phyloP scores from a whole-genome alignment of 805 yeast species.

The Metschnikowia shivogae region DNA sequence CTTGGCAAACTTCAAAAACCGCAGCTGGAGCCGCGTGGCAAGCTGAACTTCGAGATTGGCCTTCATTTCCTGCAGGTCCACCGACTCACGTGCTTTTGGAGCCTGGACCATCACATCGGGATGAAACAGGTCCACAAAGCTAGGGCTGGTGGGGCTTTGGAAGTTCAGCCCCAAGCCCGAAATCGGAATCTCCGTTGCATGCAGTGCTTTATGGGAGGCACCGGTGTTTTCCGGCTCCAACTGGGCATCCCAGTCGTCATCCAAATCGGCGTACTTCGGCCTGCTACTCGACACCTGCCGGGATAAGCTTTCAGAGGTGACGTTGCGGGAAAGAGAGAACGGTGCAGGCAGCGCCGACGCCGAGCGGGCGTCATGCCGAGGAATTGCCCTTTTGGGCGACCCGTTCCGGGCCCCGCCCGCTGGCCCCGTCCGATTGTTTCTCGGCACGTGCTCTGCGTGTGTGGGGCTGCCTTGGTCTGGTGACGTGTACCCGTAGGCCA shows the following conservation, averaged over 20 bases:
- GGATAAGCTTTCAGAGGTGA: slow-evolving; percentile 7
- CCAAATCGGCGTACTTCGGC: slow-evolving; percentile 60
- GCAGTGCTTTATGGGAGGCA: slow-evolving; percentile 18
- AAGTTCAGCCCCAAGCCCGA: slow-evolving; percentile 6
- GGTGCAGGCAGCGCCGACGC: slow-evolving; percentile 1
- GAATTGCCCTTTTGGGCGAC: slow-evolving; percentile 1
- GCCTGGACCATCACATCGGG: slow-evolving; percentile 35
- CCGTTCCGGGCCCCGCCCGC: background rate
- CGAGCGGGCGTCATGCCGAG: slow-evolving; percentile 1
- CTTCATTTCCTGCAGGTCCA: slow-evolving; percentile 39
- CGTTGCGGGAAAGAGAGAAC: slow-evolving; percentile 3
- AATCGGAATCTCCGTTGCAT: background rate
- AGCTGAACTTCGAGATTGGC: slow-evolving; percentile 48
- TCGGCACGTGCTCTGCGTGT: background rate
- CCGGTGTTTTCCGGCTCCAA: slow-evolving; percentile 36
- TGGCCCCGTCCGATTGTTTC: background rate
- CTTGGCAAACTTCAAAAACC: slow-evolving; percentile 63
- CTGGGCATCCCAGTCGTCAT: slow-evolving; percentile 87
- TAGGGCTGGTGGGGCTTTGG: slow-evolving; percentile 20
- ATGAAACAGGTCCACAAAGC: slow-evolving; percentile 31
- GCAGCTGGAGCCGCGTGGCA: slow-evolving; percentile 54
- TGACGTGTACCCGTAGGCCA: slow-evolving; percentile 25
- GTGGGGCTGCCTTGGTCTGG: slow-evolving; percentile 16
- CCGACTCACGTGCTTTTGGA: slow-evolving; percentile 4
- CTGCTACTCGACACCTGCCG: slow-evolving; percentile 7